A percentile compares a stretch with the other conserved stretches of the same genome.
Conservation (phyloP, 345 rosid genomes). For the Moricandia arvensis region DNA sequence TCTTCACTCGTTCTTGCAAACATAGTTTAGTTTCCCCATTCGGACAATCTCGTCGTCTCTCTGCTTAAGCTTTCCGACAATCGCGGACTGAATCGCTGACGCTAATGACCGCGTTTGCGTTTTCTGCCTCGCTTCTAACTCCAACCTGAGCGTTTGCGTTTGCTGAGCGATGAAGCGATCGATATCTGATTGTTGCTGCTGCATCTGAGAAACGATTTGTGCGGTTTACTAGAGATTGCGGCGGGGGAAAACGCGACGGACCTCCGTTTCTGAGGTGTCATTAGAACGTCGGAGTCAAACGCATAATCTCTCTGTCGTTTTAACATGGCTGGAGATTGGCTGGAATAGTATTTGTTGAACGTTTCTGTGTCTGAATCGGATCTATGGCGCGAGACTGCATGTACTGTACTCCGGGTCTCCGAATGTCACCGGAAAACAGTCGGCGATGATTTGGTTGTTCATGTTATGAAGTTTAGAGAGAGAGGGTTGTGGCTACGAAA, state of each 20-base stretch:
- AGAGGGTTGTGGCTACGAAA: slow-evolving; percentile 25
- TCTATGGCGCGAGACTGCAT: slow-evolving; percentile 43
- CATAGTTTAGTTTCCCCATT: slow-evolving; percentile 63
- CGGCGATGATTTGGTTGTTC: slow-evolving; percentile 34
- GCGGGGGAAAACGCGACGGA: slow-evolving; percentile 8
- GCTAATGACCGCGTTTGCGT: slow-evolving; percentile 55
- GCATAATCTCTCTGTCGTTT: slow-evolving; percentile 43
- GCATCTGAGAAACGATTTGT: slow-evolving; percentile 48
- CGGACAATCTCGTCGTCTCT: slow-evolving; percentile 74
- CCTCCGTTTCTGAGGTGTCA: slow-evolving; percentile 41
- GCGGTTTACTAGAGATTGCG: slow-evolving; percentile 41
- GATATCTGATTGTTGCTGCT: slow-evolving; percentile 54
- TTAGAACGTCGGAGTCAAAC: slow-evolving; percentile 34
- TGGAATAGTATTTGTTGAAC: slow-evolving; percentile 33
- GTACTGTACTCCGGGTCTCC: slow-evolving; percentile 35
- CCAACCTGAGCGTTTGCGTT: slow-evolving; percentile 58
- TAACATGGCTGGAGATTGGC: slow-evolving; percentile 21
- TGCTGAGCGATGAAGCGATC: slow-evolving; percentile 53
- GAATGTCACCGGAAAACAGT: slow-evolving; percentile 30
- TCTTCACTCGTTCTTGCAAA: slow-evolving; percentile 70
- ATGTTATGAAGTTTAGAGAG: slow-evolving; percentile 14
- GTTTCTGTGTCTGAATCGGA: slow-evolving; percentile 27
- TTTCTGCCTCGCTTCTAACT: slow-evolving; percentile 58
- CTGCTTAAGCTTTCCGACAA: slow-evolving; percentile 47
- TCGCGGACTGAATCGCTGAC: slow-evolving; percentile 46